Base-by-base conservation (phyloP, 1,139 yeast genomes). In the Suhomyces taliae region DNA sequence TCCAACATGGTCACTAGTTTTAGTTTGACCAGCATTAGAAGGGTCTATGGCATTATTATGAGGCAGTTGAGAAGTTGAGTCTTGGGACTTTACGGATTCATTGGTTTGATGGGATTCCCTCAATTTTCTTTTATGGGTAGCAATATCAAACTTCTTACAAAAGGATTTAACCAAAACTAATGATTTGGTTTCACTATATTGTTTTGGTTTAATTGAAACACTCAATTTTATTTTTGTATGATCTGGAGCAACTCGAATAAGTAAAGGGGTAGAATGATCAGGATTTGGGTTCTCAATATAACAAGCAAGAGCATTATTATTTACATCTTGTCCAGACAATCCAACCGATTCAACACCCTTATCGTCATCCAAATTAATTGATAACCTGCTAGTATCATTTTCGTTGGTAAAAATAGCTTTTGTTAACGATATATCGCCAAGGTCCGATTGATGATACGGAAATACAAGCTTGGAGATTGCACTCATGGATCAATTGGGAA, bases 81-180 rank as follows among this genome's bases (percentile, higher is more conserved):
- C 7, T 29, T 29, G 4, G 32, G n/a, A 11, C 32, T 29, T 29
- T 4, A 9, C 32, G 24, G 24, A 19, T 19, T 19, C 24, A 19
- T 19, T 19, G 24, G 24, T 6, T 19, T 19, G 24, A 19, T 19
- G 24, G 24, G 24, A 19, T 10, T 11, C 11, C 15, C 12, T 26
- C 9, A 43, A 27, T 24, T 32, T 39, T n/a, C 41, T 37, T 35
- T 45, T 50, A 6, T 64, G 47, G 4, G 44, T 33, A 1, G 49
- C 53, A 8, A 48, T 39, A 10, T 54, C 50, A 19, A 29, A 9
- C 32, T 29, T 29, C 32, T 29, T 29, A 9, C 32, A 29, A 9
- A 11, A 40, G 1, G 62, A 49, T 48, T 72, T 72, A 3, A 68
- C 65, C 15, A 71, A 67, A 4, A 67, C 51, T 14, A 72, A 55